Conservation (phyloP, 805 yeast genomes). For the Myxozyma vanderwaltii region DNA sequence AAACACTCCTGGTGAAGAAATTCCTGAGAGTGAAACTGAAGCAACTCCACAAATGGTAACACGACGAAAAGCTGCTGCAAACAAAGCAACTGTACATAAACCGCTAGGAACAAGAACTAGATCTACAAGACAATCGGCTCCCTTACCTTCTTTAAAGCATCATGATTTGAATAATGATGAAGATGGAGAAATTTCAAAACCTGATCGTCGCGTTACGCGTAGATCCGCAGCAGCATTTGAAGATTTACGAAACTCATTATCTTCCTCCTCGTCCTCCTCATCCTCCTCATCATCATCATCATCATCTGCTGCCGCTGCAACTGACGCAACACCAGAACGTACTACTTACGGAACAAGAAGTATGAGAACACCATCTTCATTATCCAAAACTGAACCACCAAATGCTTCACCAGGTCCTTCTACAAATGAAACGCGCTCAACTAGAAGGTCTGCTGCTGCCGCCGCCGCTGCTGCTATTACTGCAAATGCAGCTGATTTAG, state of each 20-base stretch:
- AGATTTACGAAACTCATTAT: background rate
- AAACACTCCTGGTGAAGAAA: background rate
- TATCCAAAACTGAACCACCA: too few relatives aligned
- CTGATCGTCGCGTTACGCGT: constrained; percentile 12
- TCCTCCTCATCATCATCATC: background rate
- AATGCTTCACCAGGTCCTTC: too few relatives aligned
- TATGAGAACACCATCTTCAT: background rate
- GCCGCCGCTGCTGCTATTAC: background rate
- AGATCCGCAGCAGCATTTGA: constrained; percentile 4
- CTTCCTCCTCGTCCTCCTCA: background rate
- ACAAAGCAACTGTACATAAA: background rate
- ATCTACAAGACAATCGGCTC: background rate
- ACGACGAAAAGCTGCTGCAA: background rate
- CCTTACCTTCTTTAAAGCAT: background rate
- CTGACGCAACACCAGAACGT: constrained; percentile 3
- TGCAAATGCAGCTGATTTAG: background rate
- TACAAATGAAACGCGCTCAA: background rate
- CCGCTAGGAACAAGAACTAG: background rate
- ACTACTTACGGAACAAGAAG: constrained; percentile 7
- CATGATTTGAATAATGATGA: background rate
- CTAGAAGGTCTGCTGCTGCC: background rate
- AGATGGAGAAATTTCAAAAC: background rate
- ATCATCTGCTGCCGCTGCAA: background rate
- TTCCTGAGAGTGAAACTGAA: background rate
- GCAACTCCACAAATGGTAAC: background rate